A percentile compares a stretch with the other conserved stretches of the same genome.
Evolutionary conservation across 352 stramenopile genomes (phyloP).

Genomic region (Plasmopara viticola): DNA sequence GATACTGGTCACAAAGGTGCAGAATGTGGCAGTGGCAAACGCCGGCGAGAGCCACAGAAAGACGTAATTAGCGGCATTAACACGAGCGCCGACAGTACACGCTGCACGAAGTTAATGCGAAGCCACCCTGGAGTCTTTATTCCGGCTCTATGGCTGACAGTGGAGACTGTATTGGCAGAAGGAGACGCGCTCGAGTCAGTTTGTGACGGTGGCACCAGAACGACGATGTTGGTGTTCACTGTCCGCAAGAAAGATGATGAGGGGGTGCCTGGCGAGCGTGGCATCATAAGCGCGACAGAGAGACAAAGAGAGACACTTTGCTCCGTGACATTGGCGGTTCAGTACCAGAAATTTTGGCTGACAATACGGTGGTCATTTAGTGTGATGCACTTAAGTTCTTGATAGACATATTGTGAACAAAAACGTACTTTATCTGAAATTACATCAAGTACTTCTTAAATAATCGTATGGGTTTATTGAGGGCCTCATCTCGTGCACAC

Average conservation of each 20-base stretch:
- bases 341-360: too few relatives aligned
- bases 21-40: constrained; percentile 62
- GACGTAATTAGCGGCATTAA: constrained; percentile 52
- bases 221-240: constrained; percentile 14
- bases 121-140: constrained; percentile 11
- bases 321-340: too few relatives aligned
- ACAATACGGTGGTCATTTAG: too few relatives aligned
- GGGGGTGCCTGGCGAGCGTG: constrained; percentile 19
- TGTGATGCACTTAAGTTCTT: too few relatives aligned
- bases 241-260: constrained; percentile 29
- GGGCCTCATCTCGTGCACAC: too few relatives aligned
- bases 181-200: constrained; percentile 10
- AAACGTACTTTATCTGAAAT: too few relatives aligned
- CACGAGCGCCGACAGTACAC: constrained; percentile 47
- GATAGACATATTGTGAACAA: too few relatives aligned
- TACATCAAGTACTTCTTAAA: too few relatives aligned
- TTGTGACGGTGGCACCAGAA: constrained; percentile 14
- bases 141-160: not conserved
- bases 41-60: constrained; percentile 63
- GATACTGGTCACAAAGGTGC: constrained; percentile 48
- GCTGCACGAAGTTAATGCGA: constrained; percentile 50
- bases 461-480: too few relatives aligned
- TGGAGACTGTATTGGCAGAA: constrained; percentile 1
- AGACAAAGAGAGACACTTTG: too few relatives aligned
- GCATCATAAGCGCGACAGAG: too few relatives aligned